Percentiles rank a stretch among this genome's conserved stretches.
phyloP scores from a whole-genome alignment of 345 rosid genomes.

The Rhizophora apiculata region DNA sequence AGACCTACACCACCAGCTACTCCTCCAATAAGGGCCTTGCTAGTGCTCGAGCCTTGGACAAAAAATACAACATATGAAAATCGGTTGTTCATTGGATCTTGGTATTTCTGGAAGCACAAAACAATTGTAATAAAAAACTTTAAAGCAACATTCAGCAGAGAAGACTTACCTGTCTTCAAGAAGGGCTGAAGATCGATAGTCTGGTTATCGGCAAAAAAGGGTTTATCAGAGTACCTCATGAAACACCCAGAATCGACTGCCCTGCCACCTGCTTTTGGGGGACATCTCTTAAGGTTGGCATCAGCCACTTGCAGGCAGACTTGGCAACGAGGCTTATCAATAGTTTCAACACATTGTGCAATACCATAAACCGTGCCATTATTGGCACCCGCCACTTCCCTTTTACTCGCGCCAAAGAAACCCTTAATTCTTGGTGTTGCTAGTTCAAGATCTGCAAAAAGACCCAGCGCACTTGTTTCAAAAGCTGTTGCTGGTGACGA shows the following conservation, averaged over 20 bases:
- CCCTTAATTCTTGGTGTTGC: slow-evolving; percentile 41
- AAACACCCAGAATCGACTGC: slow-evolving; percentile 45
- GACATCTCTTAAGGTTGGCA: slow-evolving; percentile 29
- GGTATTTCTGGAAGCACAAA: too few relatives aligned
- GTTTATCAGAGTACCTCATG: slow-evolving; percentile 31
- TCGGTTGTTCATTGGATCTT: not conserved
- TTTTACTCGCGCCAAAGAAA: slow-evolving; percentile 32
- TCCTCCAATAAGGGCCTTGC: slow-evolving; percentile 34
- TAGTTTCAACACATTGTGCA: slow-evolving; percentile 42
- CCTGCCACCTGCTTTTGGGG: slow-evolving; percentile 26
- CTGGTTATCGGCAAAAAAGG: slow-evolving; percentile 39
- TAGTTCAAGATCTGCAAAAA: slow-evolving; percentile 25
- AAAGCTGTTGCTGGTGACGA: slow-evolving; percentile 9
- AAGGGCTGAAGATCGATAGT: slow-evolving; percentile 35
- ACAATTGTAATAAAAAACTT: not conserved
- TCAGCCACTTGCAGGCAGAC: slow-evolving; percentile 32
- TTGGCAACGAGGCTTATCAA: slow-evolving; percentile 27
- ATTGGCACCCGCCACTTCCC: slow-evolving; percentile 3
- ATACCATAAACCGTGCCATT: slow-evolving; percentile 27
- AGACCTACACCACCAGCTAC: slow-evolving; percentile 36
- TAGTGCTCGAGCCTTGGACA: slow-evolving; percentile 29
- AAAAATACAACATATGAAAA: not conserved
- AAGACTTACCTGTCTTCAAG: slow-evolving; percentile 20
- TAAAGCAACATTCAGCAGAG: not conserved
- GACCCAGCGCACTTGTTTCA: slow-evolving; percentile 6